A percentile compares a stretch with the other conserved stretches of the same genome.
phyloP scores from a whole-genome alignment of 345 rosid genomes.

The Melastoma malabathricum region DNA sequence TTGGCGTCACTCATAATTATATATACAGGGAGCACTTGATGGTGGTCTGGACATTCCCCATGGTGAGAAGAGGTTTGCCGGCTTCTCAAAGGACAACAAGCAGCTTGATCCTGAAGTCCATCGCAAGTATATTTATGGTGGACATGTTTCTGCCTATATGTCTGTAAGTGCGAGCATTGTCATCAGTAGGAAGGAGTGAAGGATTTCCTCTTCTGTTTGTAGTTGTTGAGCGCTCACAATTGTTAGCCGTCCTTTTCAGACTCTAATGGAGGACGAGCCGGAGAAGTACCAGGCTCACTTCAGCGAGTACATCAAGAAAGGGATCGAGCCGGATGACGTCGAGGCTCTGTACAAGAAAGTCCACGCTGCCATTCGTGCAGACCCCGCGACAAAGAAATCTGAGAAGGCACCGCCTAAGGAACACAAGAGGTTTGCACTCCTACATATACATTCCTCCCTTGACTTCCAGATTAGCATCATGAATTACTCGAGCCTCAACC shows the following conservation, averaged over 20 bases:
- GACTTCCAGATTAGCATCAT: too few species aligned
- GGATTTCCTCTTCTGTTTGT: neutral
- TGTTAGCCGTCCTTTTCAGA: slow-evolving; percentile 14
- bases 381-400: slow-evolving; percentile 37
- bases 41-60: slow-evolving; percentile 87
- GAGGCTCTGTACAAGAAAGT: slow-evolving; percentile 60
- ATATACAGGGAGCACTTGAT: slow-evolving; percentile 60
- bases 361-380: slow-evolving; percentile 70
- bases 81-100: slow-evolving; percentile 50
- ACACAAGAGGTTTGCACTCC: slow-evolving; percentile 38
- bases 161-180: slow-evolving; percentile 19
- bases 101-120: slow-evolving; percentile 75
- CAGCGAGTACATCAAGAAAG: slow-evolving; percentile 44
- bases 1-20: neutral
- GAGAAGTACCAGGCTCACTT: slow-evolving; percentile 66
- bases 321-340: slow-evolving; percentile 38
- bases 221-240: neutral
- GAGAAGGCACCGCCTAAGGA: slow-evolving; percentile 39
- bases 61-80: slow-evolving; percentile 81
- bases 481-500: too few species aligned
- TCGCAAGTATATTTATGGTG: slow-evolving; percentile 64
- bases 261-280: slow-evolving; percentile 48
- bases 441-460: neutral
- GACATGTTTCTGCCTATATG: slow-evolving; percentile 71
- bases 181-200: neutral